Evolutionary conservation across 257 asterid species (phyloP), one percentile per base, ranked within the genome.

Genomic region (Gentiana dahurica): DNA sequence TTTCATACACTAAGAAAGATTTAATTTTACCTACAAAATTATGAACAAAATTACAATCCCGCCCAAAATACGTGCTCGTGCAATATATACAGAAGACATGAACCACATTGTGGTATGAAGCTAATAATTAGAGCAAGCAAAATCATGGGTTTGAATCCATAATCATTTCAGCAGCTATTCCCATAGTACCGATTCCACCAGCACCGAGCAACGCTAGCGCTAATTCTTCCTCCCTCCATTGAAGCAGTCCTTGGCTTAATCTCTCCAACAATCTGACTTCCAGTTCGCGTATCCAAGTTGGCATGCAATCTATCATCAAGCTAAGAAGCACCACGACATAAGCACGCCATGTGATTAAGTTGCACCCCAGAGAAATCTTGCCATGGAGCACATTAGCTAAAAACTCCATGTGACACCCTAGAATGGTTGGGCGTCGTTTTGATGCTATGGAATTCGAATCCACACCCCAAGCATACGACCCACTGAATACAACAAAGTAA

Each of bases 341-440:
- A n/a, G 94, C 94, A 3, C 71, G 94, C 98, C 98, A 91, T 4
- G 94, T 91, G n/a, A 81, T 84, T 1, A 64, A 75, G 68, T 91
- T 86, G 67, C 96, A 91, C 32, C 95, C 93, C 1, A 91, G 85
- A 3, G 94, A 87, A 35, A 81, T 81, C 70, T 75, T 78, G 36
- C 95, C 92, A 15, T 82, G 92, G 8, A 91, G 55, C 15, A 79
- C 96, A 65, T 85, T 75, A 1, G 88, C 94, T 57, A 91, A 51
- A 51, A 91, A 91, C 52, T 87, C 94, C 83, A 91, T 60, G 65
- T 87, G 98, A 44, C 81, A 69, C 7, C 82, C 73, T 4, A 91
- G 72, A 24, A 85, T 80, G 38, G 77, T 73, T 9, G 95, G 85
- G 5, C 96, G 80, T 1, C 93, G 74, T 66, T 66, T 87, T 6